Conservation (phyloP, 2,329 filamentous ascomycete species). For the Colletotrichum godetiae region DNA sequence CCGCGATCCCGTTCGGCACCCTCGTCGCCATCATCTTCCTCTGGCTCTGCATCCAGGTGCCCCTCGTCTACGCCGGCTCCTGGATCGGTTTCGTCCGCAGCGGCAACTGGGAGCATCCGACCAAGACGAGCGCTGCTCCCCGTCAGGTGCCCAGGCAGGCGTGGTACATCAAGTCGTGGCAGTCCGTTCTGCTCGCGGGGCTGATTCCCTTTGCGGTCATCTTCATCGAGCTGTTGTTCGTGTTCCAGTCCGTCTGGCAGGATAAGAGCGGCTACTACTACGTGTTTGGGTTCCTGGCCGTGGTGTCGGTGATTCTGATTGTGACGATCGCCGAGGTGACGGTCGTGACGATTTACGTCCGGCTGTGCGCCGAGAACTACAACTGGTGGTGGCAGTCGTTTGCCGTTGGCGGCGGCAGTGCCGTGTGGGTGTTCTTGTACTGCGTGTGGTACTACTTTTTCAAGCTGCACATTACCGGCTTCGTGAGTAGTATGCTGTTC, state of each 20-base stretch:
- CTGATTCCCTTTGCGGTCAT: conserved; percentile 87
- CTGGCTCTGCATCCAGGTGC: conserved; percentile 88
- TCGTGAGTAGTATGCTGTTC: conserved; percentile 83
- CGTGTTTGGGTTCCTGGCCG: conserved; percentile 85
- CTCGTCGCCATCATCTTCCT: conserved; percentile 78
- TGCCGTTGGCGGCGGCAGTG: conserved; percentile 79
- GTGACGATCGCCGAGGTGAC: conserved; percentile 86
- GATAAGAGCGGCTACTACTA: conserved; percentile 95
- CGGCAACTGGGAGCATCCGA: conserved; percentile 82
- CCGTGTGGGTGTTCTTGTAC: conserved; percentile 85
- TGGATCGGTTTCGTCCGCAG: conserved; percentile 79
- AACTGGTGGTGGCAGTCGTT: conserved; percentile 96
- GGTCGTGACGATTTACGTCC: conserved; percentile 84
- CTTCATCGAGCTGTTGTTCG: conserved; percentile 87
- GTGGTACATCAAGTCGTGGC: conserved; percentile 77
- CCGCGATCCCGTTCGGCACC: conserved; percentile 85
- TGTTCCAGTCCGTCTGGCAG: conserved; percentile 89
- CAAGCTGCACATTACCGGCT: conserved; percentile 83
- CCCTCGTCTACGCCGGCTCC: conserved; percentile 83
- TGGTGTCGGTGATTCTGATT: conserved; percentile 78
- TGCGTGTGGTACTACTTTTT: conserved; percentile 86
- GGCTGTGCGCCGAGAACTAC: conserved; percentile 87
- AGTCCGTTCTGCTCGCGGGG: conserved; percentile 77
- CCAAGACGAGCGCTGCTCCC: conserved; percentile 77
- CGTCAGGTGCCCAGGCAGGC: conserved; percentile 80